Evolutionary conservation across 495 filamentous ascomycete genomes (phyloP).

Genomic region (Tetracladium marchalianum): DNA sequence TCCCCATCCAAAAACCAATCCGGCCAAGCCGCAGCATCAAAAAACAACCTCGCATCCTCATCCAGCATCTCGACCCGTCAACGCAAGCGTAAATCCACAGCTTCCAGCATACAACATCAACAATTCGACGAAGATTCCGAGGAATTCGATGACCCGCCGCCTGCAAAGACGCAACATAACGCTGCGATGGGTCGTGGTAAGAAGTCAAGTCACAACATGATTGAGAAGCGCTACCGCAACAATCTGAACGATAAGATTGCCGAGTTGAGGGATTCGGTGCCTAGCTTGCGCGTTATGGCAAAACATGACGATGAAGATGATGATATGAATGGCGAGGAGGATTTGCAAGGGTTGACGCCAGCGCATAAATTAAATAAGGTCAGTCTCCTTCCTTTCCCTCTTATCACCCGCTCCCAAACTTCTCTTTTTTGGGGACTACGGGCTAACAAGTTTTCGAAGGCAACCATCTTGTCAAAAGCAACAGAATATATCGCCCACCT

Average conservation of each 20-base stretch:
- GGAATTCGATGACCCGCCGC: constrained; percentile 4
- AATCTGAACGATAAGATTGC: constrained; percentile 97
- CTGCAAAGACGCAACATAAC: constrained; percentile 40
- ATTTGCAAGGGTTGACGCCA: constrained; percentile 65
- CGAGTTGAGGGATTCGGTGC: constrained; percentile 78
- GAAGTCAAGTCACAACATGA: constrained; percentile 97
- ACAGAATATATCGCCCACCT: constrained; percentile 93
- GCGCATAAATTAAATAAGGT: constrained; percentile 94
- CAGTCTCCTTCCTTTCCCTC: constrained; percentile 21
- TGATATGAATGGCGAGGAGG: constrained; percentile 40
- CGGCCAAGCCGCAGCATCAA: too few relatives aligned
- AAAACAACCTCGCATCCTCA: too few relatives aligned
- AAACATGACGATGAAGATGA: constrained; percentile 54
- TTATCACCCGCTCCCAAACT: background rate
- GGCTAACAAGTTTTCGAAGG: constrained; percentile 7
- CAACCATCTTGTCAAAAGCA: constrained; percentile 68
- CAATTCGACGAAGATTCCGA: constrained; percentile 11
- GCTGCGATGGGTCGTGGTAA: constrained; percentile 37
- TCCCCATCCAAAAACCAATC: background rate
- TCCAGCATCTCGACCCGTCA: too few relatives aligned
- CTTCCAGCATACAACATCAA: too few relatives aligned
- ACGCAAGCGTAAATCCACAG: constrained; percentile 11
- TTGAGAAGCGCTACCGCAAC: constrained; percentile 92
- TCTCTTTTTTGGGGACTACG: too few relatives aligned
- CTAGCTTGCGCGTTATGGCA: constrained; percentile 68